A percentile compares a stretch with the other conserved stretches of the same genome.
These are phyloP conservation scores for Umbelopsis sp. DNA, from an alignment of 192 early-diverging fungal species.

Conservation along the genomic window DNA sequence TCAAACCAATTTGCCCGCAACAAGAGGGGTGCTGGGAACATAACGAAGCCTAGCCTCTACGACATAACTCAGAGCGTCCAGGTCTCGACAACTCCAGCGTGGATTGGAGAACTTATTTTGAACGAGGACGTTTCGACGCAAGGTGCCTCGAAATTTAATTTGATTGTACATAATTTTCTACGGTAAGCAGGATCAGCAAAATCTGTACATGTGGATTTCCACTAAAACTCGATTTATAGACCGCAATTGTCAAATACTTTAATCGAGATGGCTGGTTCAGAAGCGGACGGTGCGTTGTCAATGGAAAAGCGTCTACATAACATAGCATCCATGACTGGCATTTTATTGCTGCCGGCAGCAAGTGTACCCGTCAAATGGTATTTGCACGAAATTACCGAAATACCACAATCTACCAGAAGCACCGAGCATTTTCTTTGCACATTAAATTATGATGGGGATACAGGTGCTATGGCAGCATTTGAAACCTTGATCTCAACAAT, in stretches of 20 bases:
- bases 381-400: too few relatives aligned
- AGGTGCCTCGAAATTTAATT: background rate
- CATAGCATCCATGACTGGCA: background rate
- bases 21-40: background rate
- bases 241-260: background rate
- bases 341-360: background rate
- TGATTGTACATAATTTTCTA: conserved; percentile 12
- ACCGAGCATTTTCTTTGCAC: conserved; percentile 3
- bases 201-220: too few relatives aligned
- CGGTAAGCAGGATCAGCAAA: background rate
- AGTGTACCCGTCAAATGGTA: background rate
- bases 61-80: background rate
- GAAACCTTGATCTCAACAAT: background rate
- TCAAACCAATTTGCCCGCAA: background rate
- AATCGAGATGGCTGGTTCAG: background rate
- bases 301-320: background rate
- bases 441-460: background rate
- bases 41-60: background rate
- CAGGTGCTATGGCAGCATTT: background rate
- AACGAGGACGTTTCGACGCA: background rate
- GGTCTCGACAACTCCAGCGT: background rate
- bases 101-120: background rate
- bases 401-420: background rate
- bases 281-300: background rate
- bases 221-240: background rate